A percentile compares a stretch with the other conserved stretches of the same genome.
Evolutionary conservation across 257 asterid genomes (phyloP).

Genomic region (Eustoma russellianum): DNA sequence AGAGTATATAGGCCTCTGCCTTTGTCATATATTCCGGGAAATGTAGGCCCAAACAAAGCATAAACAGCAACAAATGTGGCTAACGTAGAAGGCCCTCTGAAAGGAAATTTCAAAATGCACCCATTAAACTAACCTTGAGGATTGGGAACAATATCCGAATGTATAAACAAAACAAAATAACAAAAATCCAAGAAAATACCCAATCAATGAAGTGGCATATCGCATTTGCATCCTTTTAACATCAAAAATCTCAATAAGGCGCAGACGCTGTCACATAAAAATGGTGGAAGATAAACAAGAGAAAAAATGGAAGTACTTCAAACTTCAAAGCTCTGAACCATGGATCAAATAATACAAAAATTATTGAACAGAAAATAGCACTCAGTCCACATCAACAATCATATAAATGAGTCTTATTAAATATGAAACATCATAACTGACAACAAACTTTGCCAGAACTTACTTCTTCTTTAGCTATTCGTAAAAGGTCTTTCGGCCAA

Average conservation of each 20-base stretch:
- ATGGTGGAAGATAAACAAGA: background rate
- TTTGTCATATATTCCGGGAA: conserved; percentile 76
- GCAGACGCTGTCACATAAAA: conserved; percentile 46
- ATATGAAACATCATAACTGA: no score
- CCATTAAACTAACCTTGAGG: conserved; percentile 4
- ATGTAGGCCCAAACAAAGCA: conserved; percentile 78
- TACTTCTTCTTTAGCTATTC: no score
- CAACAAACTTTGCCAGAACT: no score
- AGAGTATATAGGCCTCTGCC: conserved; percentile 68
- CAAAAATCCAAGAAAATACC: conserved; percentile 32
- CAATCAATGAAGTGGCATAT: conserved; percentile 67
- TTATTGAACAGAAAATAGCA: background rate
- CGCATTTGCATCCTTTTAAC: conserved; percentile 83
- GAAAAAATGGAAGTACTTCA: background rate
- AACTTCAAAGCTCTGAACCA: background rate
- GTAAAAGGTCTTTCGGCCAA: no score
- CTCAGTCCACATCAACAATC: no score
- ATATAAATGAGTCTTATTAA: no score
- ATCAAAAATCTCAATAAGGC: conserved; percentile 75
- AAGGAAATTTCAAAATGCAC: conserved; percentile 14
- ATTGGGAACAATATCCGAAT: background rate
- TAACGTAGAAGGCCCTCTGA: conserved; percentile 65
- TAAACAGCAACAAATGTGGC: conserved; percentile 88
- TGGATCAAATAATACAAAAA: background rate
- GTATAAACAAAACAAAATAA: no score